These are phyloP conservation scores for Tolypocladium paradoxum DNA, from an alignment of 2,329 filamentous ascomycete genomes.

Conservation along the genomic window DNA sequence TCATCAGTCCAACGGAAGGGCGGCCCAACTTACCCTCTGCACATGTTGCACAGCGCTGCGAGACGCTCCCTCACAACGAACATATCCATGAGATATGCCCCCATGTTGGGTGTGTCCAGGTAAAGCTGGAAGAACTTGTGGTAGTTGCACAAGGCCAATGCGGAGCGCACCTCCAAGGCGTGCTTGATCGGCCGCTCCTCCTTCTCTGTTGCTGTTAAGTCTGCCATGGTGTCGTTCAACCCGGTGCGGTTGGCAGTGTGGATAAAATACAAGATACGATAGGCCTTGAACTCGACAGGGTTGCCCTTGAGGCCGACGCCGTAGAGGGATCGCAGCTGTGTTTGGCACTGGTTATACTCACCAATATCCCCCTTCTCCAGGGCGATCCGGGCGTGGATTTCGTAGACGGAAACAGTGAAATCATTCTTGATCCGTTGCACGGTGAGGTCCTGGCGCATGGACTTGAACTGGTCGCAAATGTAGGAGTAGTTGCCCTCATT, in stretches of 20 bases:
- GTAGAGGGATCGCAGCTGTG: conserved; percentile 88
- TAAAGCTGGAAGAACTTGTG: conserved; percentile 97
- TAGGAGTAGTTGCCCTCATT: conserved; percentile 90
- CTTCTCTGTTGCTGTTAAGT: conserved; percentile 98
- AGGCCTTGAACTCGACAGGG: conserved; percentile 93
- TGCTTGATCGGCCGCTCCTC: conserved; percentile 75
- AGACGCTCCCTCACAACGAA: conserved; percentile 92
- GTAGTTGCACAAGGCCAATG: conserved; percentile 88
- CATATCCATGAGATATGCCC: conserved; percentile 98
- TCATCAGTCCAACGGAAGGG: not conserved
- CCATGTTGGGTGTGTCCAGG: conserved; percentile 90
- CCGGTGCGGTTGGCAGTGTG: conserved; percentile 97
- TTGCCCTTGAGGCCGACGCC: conserved; percentile 78
- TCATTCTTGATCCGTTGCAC: conserved; percentile 95
- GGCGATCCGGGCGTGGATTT: conserved; percentile 94
- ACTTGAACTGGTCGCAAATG: conserved; percentile 99
- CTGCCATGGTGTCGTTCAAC: conserved; percentile 95
- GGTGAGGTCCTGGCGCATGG: conserved; percentile 91
- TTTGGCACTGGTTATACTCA: conserved; percentile 99
- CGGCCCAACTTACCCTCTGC: conserved; percentile 67
- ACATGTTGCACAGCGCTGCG: conserved; percentile 80
- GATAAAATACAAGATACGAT: conserved; percentile 99
- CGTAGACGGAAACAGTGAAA: conserved; percentile 93
- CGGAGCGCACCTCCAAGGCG: conserved; percentile 81
- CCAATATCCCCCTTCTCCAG: conserved; percentile 97